These are phyloP conservation scores for Rhizopogon roseolus DNA, from an alignment of 768 basidiomycete genomes.

Conservation along the genomic window DNA sequence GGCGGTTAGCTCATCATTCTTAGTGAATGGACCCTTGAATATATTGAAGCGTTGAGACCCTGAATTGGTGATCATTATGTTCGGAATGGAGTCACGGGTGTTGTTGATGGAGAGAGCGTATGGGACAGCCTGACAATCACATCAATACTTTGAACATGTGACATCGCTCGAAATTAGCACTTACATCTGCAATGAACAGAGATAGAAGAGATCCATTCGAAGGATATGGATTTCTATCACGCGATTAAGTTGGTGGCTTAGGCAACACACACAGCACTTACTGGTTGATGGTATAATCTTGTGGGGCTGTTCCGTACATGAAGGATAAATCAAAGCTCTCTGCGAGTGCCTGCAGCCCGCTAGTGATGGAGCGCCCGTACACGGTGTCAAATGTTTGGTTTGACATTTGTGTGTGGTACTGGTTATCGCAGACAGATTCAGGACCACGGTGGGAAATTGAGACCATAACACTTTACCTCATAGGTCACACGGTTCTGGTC, in stretches of 20 bases:
- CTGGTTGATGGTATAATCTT: conserved; percentile 66
- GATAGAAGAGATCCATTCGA: conserved; percentile 57
- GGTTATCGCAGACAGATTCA: conserved; percentile 1
- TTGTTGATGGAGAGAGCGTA: conserved; percentile 59
- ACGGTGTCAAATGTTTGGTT: conserved; percentile 58
- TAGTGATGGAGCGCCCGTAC: conserved; percentile 47
- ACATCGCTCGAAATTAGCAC: background rate
- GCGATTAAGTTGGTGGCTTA: background rate
- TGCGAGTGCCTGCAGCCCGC: conserved; percentile 49
- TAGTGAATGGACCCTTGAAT: conserved; percentile 66
- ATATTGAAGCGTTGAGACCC: conserved; percentile 65
- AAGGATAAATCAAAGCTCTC: conserved; percentile 56
- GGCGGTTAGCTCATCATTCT: conserved; percentile 75
- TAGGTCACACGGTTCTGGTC: conserved; percentile 78
- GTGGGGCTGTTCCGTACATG: conserved; percentile 68
- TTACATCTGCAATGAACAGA: conserved; percentile 46
- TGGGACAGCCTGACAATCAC: conserved; percentile 41
- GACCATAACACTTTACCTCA: conserved; percentile 38
- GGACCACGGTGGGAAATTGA: background rate
- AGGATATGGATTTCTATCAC: conserved; percentile 52
- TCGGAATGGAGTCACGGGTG: conserved; percentile 52
- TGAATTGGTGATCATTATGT: conserved; percentile 61
- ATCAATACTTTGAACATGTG: background rate
- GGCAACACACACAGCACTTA: conserved; percentile 22
- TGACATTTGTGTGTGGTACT: conserved; percentile 64